Evolutionary conservation across 1,284 basidiomycete genomes (phyloP).

Genomic region (Entoloma clypeatum): DNA sequence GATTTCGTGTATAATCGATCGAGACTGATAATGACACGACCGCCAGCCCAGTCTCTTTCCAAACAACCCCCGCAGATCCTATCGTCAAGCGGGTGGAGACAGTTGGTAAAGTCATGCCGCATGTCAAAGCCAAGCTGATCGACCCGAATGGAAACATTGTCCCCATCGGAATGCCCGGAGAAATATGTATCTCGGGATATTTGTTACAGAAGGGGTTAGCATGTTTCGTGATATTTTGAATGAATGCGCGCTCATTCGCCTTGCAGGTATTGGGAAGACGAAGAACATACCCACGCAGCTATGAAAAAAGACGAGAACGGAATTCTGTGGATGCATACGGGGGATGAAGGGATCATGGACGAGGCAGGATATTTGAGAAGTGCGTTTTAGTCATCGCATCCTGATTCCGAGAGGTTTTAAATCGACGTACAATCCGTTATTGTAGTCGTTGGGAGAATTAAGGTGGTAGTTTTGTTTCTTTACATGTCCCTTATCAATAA

Average conservation of each 20-base stretch:
- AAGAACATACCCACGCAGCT: constrained; percentile 61
- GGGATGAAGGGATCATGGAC: constrained; percentile 81
- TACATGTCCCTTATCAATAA: background rate
- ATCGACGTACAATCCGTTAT: constrained; percentile 9
- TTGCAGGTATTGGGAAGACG: constrained; percentile 74
- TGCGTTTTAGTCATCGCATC: constrained; percentile 23
- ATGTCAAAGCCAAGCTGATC: constrained; percentile 74
- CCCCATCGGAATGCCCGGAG: constrained; percentile 66
- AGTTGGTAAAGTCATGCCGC: constrained; percentile 72
- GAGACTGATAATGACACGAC: background rate
- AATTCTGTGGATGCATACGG: constrained; percentile 79
- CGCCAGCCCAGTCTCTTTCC: constrained; percentile 77
- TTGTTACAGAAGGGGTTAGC: constrained; percentile 72
- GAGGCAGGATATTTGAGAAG: constrained; percentile 77
- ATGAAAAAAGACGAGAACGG: constrained; percentile 55
- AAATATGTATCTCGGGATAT: constrained; percentile 74
- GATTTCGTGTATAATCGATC: background rate
- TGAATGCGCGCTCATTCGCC: too few species aligned
- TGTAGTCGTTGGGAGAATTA: constrained; percentile 73
- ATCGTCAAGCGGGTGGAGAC: constrained; percentile 75
- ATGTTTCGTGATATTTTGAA: constrained; percentile 1
- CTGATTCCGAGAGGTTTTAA: constrained; percentile 1
- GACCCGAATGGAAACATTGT: constrained; percentile 57
- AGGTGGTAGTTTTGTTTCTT: constrained; percentile 37
- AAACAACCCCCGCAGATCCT: constrained; percentile 64